These are phyloP conservation scores for Suillus sp. DNA, from an alignment of 768 basidiomycete genomes.

Conservation along the genomic window DNA sequence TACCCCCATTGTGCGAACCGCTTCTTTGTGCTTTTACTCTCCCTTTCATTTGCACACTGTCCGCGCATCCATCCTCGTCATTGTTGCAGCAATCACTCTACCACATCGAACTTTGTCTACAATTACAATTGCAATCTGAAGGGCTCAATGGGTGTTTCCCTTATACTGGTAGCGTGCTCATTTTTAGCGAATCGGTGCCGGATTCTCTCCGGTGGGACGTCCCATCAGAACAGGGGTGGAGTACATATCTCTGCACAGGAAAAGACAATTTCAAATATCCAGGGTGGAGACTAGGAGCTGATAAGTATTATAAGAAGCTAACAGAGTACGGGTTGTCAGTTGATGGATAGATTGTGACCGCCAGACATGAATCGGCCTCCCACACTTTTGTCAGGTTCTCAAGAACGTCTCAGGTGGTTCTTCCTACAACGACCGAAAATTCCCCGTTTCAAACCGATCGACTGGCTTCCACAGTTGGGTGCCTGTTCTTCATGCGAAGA, in stretches of 20 bases:
- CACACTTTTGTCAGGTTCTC: constrained; percentile 10
- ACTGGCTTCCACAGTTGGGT: neutral
- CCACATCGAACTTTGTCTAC: constrained; percentile 42
- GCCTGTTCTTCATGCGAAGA: constrained; percentile 5
- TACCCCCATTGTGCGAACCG: constrained; percentile 12
- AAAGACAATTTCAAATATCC: neutral
- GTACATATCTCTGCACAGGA: constrained; percentile 19
- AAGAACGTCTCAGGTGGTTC: neutral
- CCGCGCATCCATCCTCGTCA: constrained; percentile 37
- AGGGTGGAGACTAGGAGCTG: neutral
- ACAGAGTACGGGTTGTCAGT: neutral
- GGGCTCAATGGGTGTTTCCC: constrained; percentile 34
- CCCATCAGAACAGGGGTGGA: constrained; percentile 13
- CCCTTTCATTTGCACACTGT: constrained; percentile 33
- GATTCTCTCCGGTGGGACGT: constrained; percentile 18
- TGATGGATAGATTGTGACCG: constrained; percentile 1
- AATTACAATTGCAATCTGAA: constrained; percentile 33
- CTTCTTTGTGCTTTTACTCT: constrained; percentile 22
- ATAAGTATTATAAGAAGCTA: constrained; percentile 1
- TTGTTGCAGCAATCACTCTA: constrained; percentile 48
- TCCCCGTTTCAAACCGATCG: constrained; percentile 3
- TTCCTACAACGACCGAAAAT: constrained; percentile 7
- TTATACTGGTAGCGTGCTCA: constrained; percentile 12
- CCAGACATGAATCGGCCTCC: constrained; percentile 6
- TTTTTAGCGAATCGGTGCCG: constrained; percentile 10